Evolutionary conservation across 306 rosid species (phyloP).

Genomic region (Pyrus betulifolia): DNA sequence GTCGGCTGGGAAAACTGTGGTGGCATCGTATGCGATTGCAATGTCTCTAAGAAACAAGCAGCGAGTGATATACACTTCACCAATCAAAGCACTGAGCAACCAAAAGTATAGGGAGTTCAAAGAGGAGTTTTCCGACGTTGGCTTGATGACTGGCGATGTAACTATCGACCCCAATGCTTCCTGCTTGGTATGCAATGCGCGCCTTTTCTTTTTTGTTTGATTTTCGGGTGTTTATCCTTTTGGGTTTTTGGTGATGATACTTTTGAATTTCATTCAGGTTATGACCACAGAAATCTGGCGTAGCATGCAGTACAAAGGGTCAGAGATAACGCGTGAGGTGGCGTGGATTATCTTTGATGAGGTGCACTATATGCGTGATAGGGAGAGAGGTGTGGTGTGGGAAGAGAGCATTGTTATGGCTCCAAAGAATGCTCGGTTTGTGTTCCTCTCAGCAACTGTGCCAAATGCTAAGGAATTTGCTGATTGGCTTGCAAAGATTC

Average conservation of each 20-base stretch:
- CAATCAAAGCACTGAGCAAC: conserved; percentile 93
- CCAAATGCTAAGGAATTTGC: conserved; percentile 95
- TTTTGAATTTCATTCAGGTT: conserved; percentile 42
- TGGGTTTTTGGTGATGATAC: neutral
- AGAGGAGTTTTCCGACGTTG: conserved; percentile 92
- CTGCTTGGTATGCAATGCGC: conserved; percentile 48
- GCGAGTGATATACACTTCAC: conserved; percentile 88
- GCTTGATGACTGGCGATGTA: conserved; percentile 96
- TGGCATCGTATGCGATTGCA: conserved; percentile 87
- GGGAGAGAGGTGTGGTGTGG: conserved; percentile 97
- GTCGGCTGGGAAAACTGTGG: conserved; percentile 93
- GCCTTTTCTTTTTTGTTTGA: neutral
- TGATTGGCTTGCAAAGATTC: conserved; percentile 96
- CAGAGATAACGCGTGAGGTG: conserved; percentile 80
- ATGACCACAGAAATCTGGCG: conserved; percentile 99
- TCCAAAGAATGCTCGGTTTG: conserved; percentile 83
- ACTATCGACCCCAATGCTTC: conserved; percentile 90
- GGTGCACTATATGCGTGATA: conserved; percentile 96
- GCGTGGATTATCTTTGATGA: conserved; percentile 96
- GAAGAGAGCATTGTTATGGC: conserved; percentile 99
- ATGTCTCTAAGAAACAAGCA: conserved; percentile 76
- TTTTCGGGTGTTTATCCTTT: neutral
- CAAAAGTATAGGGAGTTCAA: conserved; percentile 90
- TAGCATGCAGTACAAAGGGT: conserved; percentile 96
- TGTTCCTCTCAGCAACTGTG: conserved; percentile 89